Evolutionary conservation across 306 rosid genomes (phyloP).

Genomic region (apple (Malus domestica)): DNA sequence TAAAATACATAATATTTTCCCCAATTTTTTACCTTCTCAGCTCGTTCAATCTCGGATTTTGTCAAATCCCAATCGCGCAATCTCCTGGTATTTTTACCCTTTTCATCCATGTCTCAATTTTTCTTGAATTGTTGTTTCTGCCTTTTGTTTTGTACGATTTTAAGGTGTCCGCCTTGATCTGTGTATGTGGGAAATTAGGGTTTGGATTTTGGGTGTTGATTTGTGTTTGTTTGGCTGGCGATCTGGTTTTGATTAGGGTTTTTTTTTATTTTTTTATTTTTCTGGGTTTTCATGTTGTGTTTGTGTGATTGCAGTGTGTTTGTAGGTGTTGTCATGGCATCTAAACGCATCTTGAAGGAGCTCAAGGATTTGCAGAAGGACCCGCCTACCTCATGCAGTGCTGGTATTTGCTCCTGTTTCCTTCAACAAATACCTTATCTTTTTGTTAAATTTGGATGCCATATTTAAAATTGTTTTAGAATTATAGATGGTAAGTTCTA

Average conservation of each 20-base stretch:
- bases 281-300: neutral
- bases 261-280: neutral
- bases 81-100: neutral
- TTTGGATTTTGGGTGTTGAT: neutral
- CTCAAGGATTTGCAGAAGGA: slow-evolving; percentile 93
- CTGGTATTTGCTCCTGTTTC: slow-evolving; percentile 42
- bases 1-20: neutral
- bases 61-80: neutral
- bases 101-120: neutral
- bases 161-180: neutral
- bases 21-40: neutral
- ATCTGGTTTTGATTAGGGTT: slow-evolving; percentile 17
- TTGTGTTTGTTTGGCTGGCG: slow-evolving; percentile 9
- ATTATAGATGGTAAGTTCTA: neutral
- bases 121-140: neutral
- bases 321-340: slow-evolving; percentile 46
- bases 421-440: neutral
- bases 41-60: neutral
- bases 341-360: slow-evolving; percentile 79
- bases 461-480: neutral
- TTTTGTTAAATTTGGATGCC: neutral
- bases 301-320: neutral
- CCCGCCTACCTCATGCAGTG: slow-evolving; percentile 82
- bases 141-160: neutral
- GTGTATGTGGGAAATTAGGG: neutral